Conservation (phyloP, 257 asterid genomes). For the Ophiorrhiza pumila region DNA sequence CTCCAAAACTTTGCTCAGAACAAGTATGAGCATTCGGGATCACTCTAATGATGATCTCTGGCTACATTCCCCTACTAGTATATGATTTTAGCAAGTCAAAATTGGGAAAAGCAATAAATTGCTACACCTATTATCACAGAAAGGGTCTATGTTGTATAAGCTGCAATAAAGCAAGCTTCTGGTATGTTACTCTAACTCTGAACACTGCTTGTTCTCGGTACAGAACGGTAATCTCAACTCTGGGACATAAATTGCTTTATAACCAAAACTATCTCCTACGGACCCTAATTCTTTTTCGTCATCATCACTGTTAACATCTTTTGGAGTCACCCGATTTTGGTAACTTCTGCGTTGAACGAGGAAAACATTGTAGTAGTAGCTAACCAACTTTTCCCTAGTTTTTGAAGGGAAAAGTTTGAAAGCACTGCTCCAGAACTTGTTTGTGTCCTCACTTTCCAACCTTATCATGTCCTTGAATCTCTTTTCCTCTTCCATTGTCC, state of each 20-base stretch:
- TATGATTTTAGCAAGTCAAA: conserved; percentile 10
- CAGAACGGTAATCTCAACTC: conserved; percentile 36
- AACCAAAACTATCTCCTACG: conserved; percentile 63
- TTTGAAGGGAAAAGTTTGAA: conserved; percentile 42
- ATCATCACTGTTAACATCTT: conserved; percentile 75
- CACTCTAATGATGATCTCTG: background rate
- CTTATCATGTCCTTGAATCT: conserved; percentile 50
- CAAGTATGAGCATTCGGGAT: background rate
- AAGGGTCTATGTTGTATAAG: background rate
- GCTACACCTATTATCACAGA: conserved; percentile 1
- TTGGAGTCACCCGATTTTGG: conserved; percentile 71
- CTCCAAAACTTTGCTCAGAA: conserved; percentile 14
- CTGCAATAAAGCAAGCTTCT: conserved; percentile 9
- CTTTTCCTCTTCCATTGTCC: conserved; percentile 62
- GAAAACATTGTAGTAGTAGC: conserved; percentile 76
- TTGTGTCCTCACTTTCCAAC: conserved; percentile 22
- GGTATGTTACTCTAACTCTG: conserved; percentile 38
- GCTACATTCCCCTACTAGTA: background rate
- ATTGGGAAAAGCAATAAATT: conserved; percentile 15
- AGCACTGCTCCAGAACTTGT: conserved; percentile 46
- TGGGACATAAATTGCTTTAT: conserved; percentile 38
- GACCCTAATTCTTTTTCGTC: conserved; percentile 64
- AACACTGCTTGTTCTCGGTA: conserved; percentile 42
- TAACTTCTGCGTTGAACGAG: conserved; percentile 59
- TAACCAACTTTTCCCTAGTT: conserved; percentile 49